These are phyloP conservation scores for Podaxis sp. DNA, from an alignment of 768 basidiomycete species.

Conservation along the genomic window DNA sequence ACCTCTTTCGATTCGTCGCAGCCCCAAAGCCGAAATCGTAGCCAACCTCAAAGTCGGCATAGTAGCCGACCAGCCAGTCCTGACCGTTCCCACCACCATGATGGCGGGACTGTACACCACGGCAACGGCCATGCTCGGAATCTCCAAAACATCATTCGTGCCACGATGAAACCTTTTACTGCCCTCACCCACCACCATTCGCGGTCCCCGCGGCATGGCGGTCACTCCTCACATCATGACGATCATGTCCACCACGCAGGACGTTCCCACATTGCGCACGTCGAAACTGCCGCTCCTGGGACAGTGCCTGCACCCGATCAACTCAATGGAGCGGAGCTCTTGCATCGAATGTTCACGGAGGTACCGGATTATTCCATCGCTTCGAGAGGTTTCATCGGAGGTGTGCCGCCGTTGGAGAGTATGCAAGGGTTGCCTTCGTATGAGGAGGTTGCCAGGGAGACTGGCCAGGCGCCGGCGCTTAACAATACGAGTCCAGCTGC, in stretches of 20 bases:
- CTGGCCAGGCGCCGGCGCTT: background rate
- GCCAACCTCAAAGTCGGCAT: background rate
- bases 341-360: slow-evolving; percentile 66
- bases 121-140: slow-evolving; percentile 44
- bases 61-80: slow-evolving; percentile 7
- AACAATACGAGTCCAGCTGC: background rate
- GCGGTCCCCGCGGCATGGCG: background rate
- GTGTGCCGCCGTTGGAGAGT: slow-evolving; percentile 76
- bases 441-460: slow-evolving; percentile 53
- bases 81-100: slow-evolving; percentile 5
- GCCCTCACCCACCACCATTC: slow-evolving; percentile 28
- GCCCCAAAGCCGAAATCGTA: background rate
- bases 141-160: slow-evolving; percentile 49
- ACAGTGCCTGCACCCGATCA: slow-evolving; percentile 15
- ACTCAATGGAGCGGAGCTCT: slow-evolving; percentile 25
- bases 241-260: background rate
- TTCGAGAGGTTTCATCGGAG: slow-evolving; percentile 80
- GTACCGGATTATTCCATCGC: slow-evolving; percentile 89
- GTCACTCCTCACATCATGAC: background rate
- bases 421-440: slow-evolving; percentile 83
- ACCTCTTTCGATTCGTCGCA: background rate
- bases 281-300: background rate
- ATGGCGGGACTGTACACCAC: slow-evolving; percentile 1
- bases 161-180: slow-evolving; percentile 63
- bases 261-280: background rate